Evolutionary conservation across 495 filamentous ascomycete species (phyloP).

Genomic region (Tuber borchii): DNA sequence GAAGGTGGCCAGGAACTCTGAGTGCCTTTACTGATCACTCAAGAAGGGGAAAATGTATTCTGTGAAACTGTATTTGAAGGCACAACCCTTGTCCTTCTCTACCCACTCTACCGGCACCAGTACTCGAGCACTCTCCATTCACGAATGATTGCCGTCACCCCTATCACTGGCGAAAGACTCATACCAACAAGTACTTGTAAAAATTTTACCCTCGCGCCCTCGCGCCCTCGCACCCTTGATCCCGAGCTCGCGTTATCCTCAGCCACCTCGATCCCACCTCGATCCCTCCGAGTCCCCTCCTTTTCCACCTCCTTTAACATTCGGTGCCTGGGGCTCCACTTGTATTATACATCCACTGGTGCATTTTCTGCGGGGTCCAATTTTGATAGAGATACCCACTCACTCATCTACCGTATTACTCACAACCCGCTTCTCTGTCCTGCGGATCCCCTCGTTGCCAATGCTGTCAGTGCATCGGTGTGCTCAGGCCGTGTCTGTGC

Average conservation of each 20-base stretch:
- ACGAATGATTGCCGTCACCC: no score
- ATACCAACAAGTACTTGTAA: not conserved
- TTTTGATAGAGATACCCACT: not conserved
- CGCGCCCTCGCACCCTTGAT: not conserved
- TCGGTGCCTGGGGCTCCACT: not conserved
- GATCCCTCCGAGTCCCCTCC: not conserved
- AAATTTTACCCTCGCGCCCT: no score
- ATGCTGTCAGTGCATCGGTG: not conserved
- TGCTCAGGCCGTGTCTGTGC: not conserved
- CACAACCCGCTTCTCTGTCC: not conserved
- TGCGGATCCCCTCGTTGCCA: not conserved
- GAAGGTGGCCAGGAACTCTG: not conserved
- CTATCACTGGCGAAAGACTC: no score
- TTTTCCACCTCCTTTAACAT: not conserved
- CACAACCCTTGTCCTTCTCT: not conserved
- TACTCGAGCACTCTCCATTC: no score
- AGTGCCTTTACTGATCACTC: not conserved
- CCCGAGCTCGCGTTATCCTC: not conserved
- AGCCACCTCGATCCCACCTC: not conserved
- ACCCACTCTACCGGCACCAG: no score
- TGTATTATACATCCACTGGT: not conserved
- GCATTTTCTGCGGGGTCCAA: not conserved
- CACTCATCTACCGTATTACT: no score
- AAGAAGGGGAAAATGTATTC: not conserved
- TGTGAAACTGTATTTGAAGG: not conserved